Evolutionary conservation across 2,329 filamentous ascomycete species (phyloP), one percentile per base, ranked within the genome.

Genomic region (Monosporascus ibericus): DNA sequence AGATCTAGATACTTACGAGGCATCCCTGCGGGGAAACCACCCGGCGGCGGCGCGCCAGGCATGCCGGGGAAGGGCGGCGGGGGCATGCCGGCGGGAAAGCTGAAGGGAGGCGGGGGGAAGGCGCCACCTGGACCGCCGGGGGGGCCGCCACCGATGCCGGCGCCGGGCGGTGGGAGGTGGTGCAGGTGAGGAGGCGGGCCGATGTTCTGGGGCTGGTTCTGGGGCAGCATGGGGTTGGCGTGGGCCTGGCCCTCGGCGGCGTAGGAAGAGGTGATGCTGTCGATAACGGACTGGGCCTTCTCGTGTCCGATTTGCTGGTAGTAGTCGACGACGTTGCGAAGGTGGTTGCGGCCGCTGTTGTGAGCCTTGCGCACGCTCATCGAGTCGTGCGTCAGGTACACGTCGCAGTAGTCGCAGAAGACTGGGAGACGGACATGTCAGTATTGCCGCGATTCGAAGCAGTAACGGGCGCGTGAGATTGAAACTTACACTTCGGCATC

Each of bases 331-430:
- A 99, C 94, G 72, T 99, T 99, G 67, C 94, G 89, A 58, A 99
- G 76, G 69, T 99, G 94, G 76, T 99, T 99, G 65, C 92, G 85
- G 57, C 94, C 94, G 69, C 85, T 88, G 78, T 99, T 99, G 75
- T 99, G 94, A 48, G 94, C 94, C 77, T 97, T 97, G 65, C 94
- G 92, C 74, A 99, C 94, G 75, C 91, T 96, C 92, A 97, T 97
- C 46, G 91, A 96, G 80, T 99, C 94, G 81, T 99, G 94, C 62
- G 94, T 99, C 64, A 99, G 88, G 81, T 99, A 99, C 72, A 99
- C 94, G 87, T 99, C 94, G 82, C 94, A 99, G 75, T 99, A 99
- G 73, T 99, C 94, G 80, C 92, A 90, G 72, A 89, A 89, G 81
- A 88, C 86, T 90, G 68, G 48, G 44, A 65, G 6, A 39, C 22